These are phyloP conservation scores for Blastobotrys petasosporus DNA, from an alignment of 1,139 yeast genomes.

Conservation along the genomic window DNA sequence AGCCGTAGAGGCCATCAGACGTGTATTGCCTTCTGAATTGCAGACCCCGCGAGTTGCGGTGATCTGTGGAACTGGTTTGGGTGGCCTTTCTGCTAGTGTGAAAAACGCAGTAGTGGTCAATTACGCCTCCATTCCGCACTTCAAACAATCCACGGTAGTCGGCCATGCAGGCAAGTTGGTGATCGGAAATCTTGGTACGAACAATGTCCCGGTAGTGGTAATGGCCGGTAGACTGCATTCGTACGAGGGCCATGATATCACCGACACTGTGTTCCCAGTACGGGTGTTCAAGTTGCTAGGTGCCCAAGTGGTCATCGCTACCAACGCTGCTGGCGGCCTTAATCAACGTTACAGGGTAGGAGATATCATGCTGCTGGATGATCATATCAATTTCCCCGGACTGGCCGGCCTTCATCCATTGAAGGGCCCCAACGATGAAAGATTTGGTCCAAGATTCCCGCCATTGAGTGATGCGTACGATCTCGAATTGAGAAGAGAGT, in stretches of 20 bases:
- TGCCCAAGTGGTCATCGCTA: conserved; percentile 56
- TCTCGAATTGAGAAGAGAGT: conserved; percentile 48
- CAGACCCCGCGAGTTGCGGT: conserved; percentile 50
- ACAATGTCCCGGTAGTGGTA: conserved; percentile 74
- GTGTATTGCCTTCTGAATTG: conserved; percentile 26
- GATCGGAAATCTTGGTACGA: conserved; percentile 67
- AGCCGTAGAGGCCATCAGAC: conserved; percentile 25
- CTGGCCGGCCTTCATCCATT: conserved; percentile 83
- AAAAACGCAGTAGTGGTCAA: conserved; percentile 47
- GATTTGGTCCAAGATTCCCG: conserved; percentile 78
- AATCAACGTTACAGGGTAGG: conserved; percentile 66
- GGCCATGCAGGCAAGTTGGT: conserved; percentile 86
- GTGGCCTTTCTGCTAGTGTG: conserved; percentile 71
- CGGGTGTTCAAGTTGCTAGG: conserved; percentile 66
- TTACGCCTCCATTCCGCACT: conserved; percentile 73
- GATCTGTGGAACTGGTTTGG: conserved; percentile 92
- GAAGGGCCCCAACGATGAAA: conserved; percentile 77
- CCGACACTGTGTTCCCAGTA: conserved; percentile 79
- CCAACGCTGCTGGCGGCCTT: conserved; percentile 94
- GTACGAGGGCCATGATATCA: conserved; percentile 82
- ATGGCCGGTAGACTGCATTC: conserved; percentile 92
- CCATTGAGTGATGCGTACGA: conserved; percentile 91
- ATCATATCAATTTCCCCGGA: conserved; percentile 88
- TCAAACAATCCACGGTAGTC: conserved; percentile 66
- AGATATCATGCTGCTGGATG: conserved; percentile 83